Evolutionary conservation across 306 rosid species (phyloP).

Genomic region (Begonia loranthoides): DNA sequence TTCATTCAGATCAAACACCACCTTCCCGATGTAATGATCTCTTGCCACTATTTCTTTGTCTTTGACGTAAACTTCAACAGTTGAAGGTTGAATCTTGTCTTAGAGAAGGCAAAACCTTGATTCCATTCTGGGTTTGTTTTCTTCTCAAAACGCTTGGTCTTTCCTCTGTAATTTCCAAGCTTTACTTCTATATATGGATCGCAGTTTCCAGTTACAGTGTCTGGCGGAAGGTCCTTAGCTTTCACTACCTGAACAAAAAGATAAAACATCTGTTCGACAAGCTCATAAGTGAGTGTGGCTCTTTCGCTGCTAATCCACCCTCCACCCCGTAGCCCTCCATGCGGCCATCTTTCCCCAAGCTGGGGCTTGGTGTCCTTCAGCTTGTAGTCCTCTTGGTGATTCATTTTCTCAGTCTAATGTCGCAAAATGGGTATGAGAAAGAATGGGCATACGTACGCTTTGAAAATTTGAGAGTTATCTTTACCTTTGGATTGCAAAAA

Average conservation of each 20-base stretch:
- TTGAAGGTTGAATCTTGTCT: background rate
- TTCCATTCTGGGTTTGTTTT: background rate
- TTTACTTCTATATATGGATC: background rate
- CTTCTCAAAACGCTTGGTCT: background rate
- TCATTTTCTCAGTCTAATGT: background rate
- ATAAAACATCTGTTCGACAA: background rate
- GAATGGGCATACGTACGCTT: too few species aligned
- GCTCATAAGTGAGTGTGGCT: background rate
- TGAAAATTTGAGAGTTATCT: too few species aligned
- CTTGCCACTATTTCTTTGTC: background rate
- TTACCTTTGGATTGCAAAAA: too few species aligned
- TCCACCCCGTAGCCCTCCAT: background rate
- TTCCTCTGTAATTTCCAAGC: background rate
- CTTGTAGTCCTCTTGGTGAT: background rate
- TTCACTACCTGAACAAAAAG: background rate
- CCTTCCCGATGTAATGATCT: background rate
- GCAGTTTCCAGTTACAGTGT: background rate
- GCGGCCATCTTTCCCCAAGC: constrained; percentile 1
- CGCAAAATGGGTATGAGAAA: too few species aligned
- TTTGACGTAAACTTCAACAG: background rate
- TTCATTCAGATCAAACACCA: background rate
- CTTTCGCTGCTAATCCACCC: constrained; percentile 1
- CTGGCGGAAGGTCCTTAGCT: background rate
- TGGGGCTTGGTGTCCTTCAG: background rate
- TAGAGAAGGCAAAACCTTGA: background rate